Conservation (phyloP, 2,329 filamentous ascomycete species). For the Periglandula ipomoeae region DNA sequence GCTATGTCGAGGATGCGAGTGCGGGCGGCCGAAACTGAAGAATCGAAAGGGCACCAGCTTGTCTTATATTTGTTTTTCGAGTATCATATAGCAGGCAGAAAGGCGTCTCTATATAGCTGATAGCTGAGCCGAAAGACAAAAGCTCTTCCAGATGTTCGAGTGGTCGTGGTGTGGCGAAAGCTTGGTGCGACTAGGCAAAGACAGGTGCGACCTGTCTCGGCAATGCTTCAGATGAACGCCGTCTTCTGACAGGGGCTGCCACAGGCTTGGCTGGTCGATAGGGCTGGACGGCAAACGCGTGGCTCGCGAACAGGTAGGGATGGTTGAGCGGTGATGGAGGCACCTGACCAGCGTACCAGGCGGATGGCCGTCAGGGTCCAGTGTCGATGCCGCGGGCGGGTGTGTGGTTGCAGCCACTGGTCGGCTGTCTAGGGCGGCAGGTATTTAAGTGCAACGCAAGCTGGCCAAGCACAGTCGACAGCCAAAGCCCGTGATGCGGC, state of each 20-base stretch:
- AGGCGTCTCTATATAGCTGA: too few species aligned
- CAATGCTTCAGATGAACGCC: conserved; percentile 13
- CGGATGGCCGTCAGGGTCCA: not conserved
- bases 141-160: not conserved
- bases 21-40: conserved; percentile 24
- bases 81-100: too few species aligned
- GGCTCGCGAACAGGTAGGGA: not conserved
- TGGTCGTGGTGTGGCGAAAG: not conserved
- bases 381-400: not conserved
- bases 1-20: conserved; percentile 30
- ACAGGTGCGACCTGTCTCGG: conserved; percentile 5
- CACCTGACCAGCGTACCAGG: conserved; percentile 1
- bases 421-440: not conserved
- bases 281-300: not conserved
- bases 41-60: conserved; percentile 38
- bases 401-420: not conserved
- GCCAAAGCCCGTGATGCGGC: conserved; percentile 1
- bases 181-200: not conserved
- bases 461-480: conserved; percentile 2
- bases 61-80: too few species aligned
- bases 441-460: not conserved
- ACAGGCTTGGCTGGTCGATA: not conserved
- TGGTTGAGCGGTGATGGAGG: not conserved
- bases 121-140: too few species aligned
- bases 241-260: conserved; percentile 21